Conservation (phyloP, 2,329 filamentous ascomycete species). For the Drechslerella coelobrocha region DNA sequence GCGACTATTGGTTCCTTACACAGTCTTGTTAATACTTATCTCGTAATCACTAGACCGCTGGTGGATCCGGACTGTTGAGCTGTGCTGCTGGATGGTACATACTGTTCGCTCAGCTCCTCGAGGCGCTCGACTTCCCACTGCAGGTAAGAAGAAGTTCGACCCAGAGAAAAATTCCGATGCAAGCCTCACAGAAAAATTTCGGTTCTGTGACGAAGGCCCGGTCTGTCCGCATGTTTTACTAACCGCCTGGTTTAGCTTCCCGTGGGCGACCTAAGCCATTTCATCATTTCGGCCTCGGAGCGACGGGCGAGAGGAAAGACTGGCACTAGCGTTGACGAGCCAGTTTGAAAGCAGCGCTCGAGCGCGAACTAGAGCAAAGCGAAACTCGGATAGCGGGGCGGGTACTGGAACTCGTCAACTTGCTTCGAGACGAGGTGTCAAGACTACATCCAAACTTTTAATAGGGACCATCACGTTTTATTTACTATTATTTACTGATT, state of each 20-base stretch:
- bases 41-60: slow-evolving; percentile 25
- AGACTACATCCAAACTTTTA: too few relatives aligned
- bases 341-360: slow-evolving; percentile 26
- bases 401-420: too few relatives aligned
- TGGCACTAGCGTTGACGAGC: slow-evolving; percentile 26
- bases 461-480: too few relatives aligned
- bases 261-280: slow-evolving; percentile 40
- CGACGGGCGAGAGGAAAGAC: slow-evolving; percentile 18
- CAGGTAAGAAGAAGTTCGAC: slow-evolving; percentile 12
- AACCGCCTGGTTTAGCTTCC: slow-evolving; percentile 39
- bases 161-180: too few relatives aligned
- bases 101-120: slow-evolving; percentile 38
- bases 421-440: too few relatives aligned
- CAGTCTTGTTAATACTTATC: too few relatives aligned
- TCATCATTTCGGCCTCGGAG: slow-evolving; percentile 34
- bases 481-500: too few relatives aligned
- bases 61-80: slow-evolving; percentile 31
- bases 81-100: slow-evolving; percentile 44
- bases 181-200: too few relatives aligned
- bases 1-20: too few relatives aligned
- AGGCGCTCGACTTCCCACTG: slow-evolving; percentile 46
- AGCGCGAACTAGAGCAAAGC: too few relatives aligned
- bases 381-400: too few relatives aligned
- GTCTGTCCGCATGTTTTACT: slow-evolving; percentile 19
- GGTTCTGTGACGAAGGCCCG: slow-evolving; percentile 13